These are phyloP conservation scores for Amphichorda felina DNA, from an alignment of 2,329 filamentous ascomycete genomes.

Conservation along the genomic window DNA sequence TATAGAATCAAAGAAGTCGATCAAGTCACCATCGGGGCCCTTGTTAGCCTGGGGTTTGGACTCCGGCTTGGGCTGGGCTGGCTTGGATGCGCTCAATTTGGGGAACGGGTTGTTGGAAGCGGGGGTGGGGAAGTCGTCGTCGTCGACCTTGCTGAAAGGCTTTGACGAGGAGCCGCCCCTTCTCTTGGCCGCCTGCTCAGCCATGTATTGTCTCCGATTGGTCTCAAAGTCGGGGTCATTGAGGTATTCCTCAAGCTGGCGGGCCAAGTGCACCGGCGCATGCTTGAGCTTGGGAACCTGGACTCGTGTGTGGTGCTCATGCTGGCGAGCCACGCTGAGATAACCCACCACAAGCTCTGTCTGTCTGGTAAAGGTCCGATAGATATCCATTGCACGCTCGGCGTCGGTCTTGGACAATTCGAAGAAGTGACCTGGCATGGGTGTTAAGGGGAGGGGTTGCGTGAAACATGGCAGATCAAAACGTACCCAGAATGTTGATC, in stretches of 20 bases:
- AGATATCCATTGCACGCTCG: slow-evolving; percentile 81
- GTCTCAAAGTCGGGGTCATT: slow-evolving; percentile 92
- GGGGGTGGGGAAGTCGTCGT: slow-evolving; percentile 22
- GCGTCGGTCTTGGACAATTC: slow-evolving; percentile 95
- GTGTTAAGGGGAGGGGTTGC: slow-evolving; percentile 10
- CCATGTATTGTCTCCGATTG: slow-evolving; percentile 82
- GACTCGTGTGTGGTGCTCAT: slow-evolving; percentile 82
- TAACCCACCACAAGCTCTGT: slow-evolving; percentile 91
- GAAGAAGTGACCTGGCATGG: slow-evolving; percentile 75
- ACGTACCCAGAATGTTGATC: slow-evolving; percentile 85
- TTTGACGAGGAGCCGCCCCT: slow-evolving; percentile 23
- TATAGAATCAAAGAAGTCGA: slow-evolving; percentile 91
- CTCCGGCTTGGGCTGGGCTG: slow-evolving; percentile 11
- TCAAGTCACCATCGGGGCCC: slow-evolving; percentile 64
- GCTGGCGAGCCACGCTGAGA: slow-evolving; percentile 74
- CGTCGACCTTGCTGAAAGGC: slow-evolving; percentile 21
- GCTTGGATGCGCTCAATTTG: slow-evolving; percentile 15
- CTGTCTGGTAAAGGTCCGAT: slow-evolving; percentile 82
- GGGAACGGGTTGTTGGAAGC: slow-evolving; percentile 31
- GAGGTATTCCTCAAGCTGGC: slow-evolving; percentile 86
- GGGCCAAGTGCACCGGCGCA: slow-evolving; percentile 81
- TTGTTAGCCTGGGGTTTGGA: slow-evolving; percentile 40
- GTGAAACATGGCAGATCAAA: neutral
- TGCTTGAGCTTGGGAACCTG: slow-evolving; percentile 97
- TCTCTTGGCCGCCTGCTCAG: slow-evolving; percentile 67